Evolutionary conservation across 2,329 filamentous ascomycete species (phyloP).

Genomic region (Sporothrix pallida): DNA sequence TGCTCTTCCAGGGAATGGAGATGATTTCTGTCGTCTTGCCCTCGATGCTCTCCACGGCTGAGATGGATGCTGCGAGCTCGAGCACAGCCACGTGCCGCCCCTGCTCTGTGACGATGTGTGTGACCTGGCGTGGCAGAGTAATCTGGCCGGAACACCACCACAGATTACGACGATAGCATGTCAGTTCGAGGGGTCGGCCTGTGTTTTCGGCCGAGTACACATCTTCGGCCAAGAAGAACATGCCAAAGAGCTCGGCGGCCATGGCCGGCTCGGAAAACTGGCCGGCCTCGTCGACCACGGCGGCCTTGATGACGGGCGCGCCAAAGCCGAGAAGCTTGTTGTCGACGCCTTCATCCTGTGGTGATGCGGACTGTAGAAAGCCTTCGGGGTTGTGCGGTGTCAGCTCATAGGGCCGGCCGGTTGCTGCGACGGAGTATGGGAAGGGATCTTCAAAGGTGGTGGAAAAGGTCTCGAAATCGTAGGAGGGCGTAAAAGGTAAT

Average conservation of each 20-base stretch:
- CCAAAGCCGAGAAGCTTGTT: constrained; percentile 79
- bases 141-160: constrained; percentile 94
- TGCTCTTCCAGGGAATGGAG: constrained; percentile 92
- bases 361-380: constrained; percentile 53
- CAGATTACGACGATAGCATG: constrained; percentile 91
- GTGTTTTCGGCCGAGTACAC: constrained; percentile 68
- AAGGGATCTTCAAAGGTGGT: constrained; percentile 71
- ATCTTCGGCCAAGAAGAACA: constrained; percentile 87
- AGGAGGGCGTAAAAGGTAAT: constrained; percentile 61
- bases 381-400: constrained; percentile 34
- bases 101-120: constrained; percentile 74
- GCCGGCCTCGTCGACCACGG: constrained; percentile 69
- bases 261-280: constrained; percentile 69
- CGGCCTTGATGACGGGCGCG: constrained; percentile 63
- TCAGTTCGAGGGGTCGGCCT: constrained; percentile 75
- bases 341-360: constrained; percentile 59
- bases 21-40: constrained; percentile 93
- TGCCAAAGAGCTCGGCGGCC: constrained; percentile 79
- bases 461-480: constrained; percentile 66
- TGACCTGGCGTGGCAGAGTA: constrained; percentile 73
- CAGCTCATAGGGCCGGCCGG: constrained; percentile 39
- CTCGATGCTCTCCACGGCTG: constrained; percentile 89
- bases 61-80: constrained; percentile 80
- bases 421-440: constrained; percentile 53
- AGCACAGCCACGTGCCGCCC: constrained; percentile 78